A percentile compares a stretch with the other conserved stretches of the same genome.
Evolutionary conservation across 257 asterid species (phyloP).

Genomic region (Perilla frutescens): DNA sequence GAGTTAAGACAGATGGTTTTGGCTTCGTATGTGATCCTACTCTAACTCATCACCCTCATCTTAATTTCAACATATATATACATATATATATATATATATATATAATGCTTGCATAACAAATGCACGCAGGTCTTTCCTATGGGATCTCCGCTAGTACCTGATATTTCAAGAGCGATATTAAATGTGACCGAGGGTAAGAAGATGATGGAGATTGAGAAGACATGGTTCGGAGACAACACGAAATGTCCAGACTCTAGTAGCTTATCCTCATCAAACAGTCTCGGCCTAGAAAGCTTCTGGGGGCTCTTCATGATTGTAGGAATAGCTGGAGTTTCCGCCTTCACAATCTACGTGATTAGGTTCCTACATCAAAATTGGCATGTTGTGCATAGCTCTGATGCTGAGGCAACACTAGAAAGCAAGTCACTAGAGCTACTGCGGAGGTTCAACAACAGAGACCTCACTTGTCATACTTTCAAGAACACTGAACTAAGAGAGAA

Average conservation of each 20-base stretch:
- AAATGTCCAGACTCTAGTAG: slow-evolving; percentile 26
- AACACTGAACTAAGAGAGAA: slow-evolving; percentile 24
- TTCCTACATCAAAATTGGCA: slow-evolving; percentile 44
- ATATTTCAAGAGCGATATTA: slow-evolving; percentile 54
- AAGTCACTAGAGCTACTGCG: slow-evolving; percentile 28
- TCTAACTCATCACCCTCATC: background rate
- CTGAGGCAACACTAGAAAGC: slow-evolving; percentile 28
- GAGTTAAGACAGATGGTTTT: slow-evolving; percentile 55
- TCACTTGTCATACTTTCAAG: slow-evolving; percentile 43
- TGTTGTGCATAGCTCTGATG: background rate
- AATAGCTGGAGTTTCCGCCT: slow-evolving; percentile 34
- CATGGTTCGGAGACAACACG: slow-evolving; percentile 31
- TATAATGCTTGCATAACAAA: slow-evolving; percentile 12
- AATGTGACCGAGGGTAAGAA: slow-evolving; percentile 39
- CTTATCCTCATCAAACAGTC: slow-evolving; percentile 29
- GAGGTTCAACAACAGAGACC: slow-evolving; percentile 43
- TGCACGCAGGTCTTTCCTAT: slow-evolving; percentile 49
- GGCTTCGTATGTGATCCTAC: slow-evolving; percentile 52
- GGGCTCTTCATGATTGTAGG: slow-evolving; percentile 53
- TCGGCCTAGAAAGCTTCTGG: slow-evolving; percentile 45
- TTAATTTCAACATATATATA: background rate
- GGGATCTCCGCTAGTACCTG: slow-evolving; percentile 49
- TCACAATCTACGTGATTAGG: slow-evolving; percentile 25
- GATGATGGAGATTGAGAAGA: slow-evolving; percentile 37
- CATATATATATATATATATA: too few species aligned